Base-by-base conservation (phyloP, 371 early-diverging fungal species). In the Rhizopus delemar region DNA sequence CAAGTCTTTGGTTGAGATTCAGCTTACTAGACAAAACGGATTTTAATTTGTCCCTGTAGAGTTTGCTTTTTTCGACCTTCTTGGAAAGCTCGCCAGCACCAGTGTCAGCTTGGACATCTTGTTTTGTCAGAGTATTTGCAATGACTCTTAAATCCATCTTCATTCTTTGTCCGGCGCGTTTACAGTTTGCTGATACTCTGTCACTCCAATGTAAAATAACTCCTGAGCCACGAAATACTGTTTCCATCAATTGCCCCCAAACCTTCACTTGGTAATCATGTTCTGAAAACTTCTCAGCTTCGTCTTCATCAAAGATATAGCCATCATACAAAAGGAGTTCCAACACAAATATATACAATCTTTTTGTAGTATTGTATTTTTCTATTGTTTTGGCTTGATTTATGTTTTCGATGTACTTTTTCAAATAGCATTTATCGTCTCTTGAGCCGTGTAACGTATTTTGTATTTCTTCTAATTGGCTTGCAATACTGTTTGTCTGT, bases 41-140 rank as follows among this genome's bases (percentile, higher is more conserved):
- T 38, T 59, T 59, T 6, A 59, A 46, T 31, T 59, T 59, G 31
- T 59, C 52, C 38, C 16, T 33, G n/a, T 59, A 52, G 33, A 59
- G 38, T 29, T 59, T 59, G 43, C 38, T 36, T 8, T 13, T 36
- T 16, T 1, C 9, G 28, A 59, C 38, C 35, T 43, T 22, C 53
- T 46, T 52, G n/a, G 46, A 35, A 2, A 59, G 16, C 46, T 59
- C 53, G 11, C 53, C 59, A 13, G 53, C 38, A n/a, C n/a, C n/a
- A n/a, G n/a, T 1, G 46, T 46, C 8, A 38, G 11, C 43, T 59
- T 29, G 34, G 46, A 28, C 16, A 39, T 28, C 28, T 31, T 53
- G 41, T 5, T 31, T 29, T 28, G n/a, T n/a, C n/a, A n/a, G n/a
- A n/a, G n/a, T n/a, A n/a, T 32, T 41, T 4, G 3, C 6, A 5